A percentile compares a stretch with the other conserved stretches of the same genome.
phyloP scores from a whole-genome alignment of 331 rosid genomes.

The Pyracantha coccinea region DNA sequence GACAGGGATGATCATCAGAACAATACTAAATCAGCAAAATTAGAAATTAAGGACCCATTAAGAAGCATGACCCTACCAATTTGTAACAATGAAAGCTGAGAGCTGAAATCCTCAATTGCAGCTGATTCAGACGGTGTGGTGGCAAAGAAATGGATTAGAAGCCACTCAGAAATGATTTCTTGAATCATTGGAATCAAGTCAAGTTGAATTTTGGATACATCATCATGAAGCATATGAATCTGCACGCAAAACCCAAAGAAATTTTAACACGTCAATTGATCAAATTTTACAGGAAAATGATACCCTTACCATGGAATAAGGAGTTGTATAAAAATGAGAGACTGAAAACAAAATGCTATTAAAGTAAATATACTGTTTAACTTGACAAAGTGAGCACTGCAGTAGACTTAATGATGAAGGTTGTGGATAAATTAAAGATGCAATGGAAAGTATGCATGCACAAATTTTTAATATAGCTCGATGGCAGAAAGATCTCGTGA shows the following conservation, averaged over 20 bases:
- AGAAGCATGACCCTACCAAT: conserved; percentile 45
- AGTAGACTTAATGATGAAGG: background rate
- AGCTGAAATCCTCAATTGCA: conserved; percentile 73
- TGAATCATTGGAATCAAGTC: conserved; percentile 86
- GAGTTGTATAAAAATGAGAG: background rate
- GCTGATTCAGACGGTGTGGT: conserved; percentile 72
- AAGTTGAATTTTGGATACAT: conserved; percentile 58
- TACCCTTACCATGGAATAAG: background rate
- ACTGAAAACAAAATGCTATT: background rate
- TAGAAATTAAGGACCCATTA: background rate
- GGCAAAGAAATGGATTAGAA: conserved; percentile 61
- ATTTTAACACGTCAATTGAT: background rate
- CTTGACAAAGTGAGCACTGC: background rate
- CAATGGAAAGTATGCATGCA: background rate
- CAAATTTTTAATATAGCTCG: background rate
- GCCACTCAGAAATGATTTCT: conserved; percentile 81
- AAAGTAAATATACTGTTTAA: background rate
- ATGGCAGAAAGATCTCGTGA: background rate
- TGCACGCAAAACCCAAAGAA: conserved; percentile 23
- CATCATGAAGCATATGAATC: conserved; percentile 65
- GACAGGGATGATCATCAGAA: background rate
- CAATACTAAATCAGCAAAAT: background rate
- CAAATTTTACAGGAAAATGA: background rate
- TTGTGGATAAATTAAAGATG: background rate
- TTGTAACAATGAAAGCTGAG: conserved; percentile 75